Conservation (phyloP, 2,329 filamentous ascomycete genomes). For the Didymosphaeria variabile region DNA sequence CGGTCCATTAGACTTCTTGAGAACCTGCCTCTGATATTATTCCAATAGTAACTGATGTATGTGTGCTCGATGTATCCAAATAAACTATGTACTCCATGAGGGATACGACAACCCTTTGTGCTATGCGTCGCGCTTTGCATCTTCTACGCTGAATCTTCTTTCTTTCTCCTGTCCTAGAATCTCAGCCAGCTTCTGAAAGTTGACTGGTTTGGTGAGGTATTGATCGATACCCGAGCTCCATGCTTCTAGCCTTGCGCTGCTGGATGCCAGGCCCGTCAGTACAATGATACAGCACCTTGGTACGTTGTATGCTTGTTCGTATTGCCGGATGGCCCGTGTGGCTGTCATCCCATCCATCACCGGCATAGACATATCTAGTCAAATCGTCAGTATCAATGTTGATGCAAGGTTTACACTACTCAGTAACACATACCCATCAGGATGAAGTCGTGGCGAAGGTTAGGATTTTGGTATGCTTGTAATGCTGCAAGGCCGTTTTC, state of each 20-base stretch:
- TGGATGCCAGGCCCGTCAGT: conserved; percentile 35
- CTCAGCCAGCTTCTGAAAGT: conserved; percentile 28
- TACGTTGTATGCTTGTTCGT: conserved; percentile 32
- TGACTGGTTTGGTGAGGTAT: conserved; percentile 41
- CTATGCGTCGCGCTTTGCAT: background rate
- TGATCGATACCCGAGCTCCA: conserved; percentile 33
- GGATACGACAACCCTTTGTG: background rate
- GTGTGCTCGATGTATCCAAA: background rate
- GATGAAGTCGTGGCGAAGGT: conserved; percentile 33
- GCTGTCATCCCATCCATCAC: conserved; percentile 49
- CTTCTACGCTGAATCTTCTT: background rate
- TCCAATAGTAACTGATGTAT: background rate
- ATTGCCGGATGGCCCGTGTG: conserved; percentile 43
- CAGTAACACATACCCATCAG: conserved; percentile 39
- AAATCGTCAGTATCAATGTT: conserved; percentile 9
- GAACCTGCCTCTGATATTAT: background rate
- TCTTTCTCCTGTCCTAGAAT: conserved; percentile 1
- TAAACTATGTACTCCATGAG: background rate
- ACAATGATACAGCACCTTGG: conserved; percentile 29
- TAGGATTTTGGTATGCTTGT: conserved; percentile 29
- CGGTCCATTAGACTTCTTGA: no score
- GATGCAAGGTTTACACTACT: background rate
- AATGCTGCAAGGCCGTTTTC: conserved; percentile 47
- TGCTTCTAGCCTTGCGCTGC: conserved; percentile 32
- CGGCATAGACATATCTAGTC: conserved; percentile 47